Conservation (phyloP, 306 rosid species). For the Glycine soja region DNA sequence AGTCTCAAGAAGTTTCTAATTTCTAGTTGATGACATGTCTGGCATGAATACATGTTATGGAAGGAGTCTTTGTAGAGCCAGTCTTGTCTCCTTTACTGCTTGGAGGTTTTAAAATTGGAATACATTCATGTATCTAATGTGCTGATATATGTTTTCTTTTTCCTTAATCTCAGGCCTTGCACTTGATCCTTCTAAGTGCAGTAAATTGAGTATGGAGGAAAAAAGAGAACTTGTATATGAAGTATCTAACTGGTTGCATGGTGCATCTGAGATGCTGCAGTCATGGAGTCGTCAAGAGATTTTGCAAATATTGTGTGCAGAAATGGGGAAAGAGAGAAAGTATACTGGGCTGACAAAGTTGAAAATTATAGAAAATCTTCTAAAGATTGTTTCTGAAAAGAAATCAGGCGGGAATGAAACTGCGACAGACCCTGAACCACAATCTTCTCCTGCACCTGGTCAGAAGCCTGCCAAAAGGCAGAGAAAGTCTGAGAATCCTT, state of each 20-base stretch:
- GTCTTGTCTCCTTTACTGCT: slow-evolving; percentile 26
- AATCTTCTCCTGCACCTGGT: slow-evolving; percentile 65
- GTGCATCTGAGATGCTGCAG: slow-evolving; percentile 85
- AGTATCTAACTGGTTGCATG: slow-evolving; percentile 75
- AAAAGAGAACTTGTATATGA: slow-evolving; percentile 88
- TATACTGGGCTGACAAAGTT: slow-evolving; percentile 95
- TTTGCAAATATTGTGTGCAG: slow-evolving; percentile 89
- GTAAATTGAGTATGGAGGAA: slow-evolving; percentile 82
- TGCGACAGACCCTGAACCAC: slow-evolving; percentile 58
- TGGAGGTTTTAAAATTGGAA: slow-evolving; percentile 33
- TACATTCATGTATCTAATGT: slow-evolving; percentile 9
- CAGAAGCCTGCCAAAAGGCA: slow-evolving; percentile 82
- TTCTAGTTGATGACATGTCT: slow-evolving; percentile 37
- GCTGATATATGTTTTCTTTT: slow-evolving; percentile 40
- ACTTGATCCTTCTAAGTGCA: slow-evolving; percentile 65
- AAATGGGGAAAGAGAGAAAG: slow-evolving; percentile 99
- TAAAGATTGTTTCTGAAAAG: slow-evolving; percentile 89
- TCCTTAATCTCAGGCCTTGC: slow-evolving; percentile 57
- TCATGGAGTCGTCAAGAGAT: slow-evolving; percentile 98
- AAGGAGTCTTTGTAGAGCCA: slow-evolving; percentile 36
- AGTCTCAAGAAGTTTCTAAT: slow-evolving; percentile 23
- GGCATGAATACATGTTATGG: slow-evolving; percentile 33
- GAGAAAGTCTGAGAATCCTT: slow-evolving; percentile 87
- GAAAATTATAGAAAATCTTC: slow-evolving; percentile 92
- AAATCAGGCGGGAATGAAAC: slow-evolving; percentile 62